Evolutionary conservation across 345 rosid species (phyloP).

Genomic region (Eucalyptus melliodora): DNA sequence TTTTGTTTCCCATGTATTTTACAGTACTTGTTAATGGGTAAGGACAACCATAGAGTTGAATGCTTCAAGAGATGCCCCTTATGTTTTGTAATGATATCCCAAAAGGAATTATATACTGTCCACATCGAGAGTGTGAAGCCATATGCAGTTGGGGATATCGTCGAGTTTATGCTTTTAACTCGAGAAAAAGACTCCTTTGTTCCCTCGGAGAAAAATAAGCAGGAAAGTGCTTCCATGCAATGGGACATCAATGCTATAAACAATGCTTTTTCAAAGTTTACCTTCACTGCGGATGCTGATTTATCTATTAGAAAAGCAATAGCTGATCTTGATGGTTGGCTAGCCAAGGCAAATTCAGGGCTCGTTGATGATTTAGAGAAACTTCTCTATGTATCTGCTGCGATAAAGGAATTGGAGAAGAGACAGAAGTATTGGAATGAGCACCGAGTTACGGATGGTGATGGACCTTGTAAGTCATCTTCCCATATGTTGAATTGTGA

Average conservation of each 20-base stretch:
- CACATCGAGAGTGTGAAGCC: constrained; percentile 64
- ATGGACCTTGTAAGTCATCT: constrained; percentile 3
- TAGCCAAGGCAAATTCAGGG: constrained; percentile 78
- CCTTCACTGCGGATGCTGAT: constrained; percentile 73
- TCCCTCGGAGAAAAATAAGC: constrained; percentile 30
- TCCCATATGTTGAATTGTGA: not conserved
- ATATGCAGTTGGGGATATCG: constrained; percentile 44
- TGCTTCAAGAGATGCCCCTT: constrained; percentile 77
- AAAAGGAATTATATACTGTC: constrained; percentile 66
- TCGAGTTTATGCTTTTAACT: constrained; percentile 74
- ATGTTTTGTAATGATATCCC: constrained; percentile 86
- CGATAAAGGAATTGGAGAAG: constrained; percentile 67
- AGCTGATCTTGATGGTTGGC: constrained; percentile 82
- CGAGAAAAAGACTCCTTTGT: constrained; percentile 62
- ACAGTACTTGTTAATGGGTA: constrained; percentile 62
- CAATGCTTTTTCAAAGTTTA: constrained; percentile 64
- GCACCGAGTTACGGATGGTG: constrained; percentile 15
- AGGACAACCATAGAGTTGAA: constrained; percentile 53
- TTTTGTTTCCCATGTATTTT: constrained; percentile 94
- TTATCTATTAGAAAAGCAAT: constrained; percentile 78
- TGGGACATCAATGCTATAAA: constrained; percentile 4
- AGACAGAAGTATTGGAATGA: constrained; percentile 75
- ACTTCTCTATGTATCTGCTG: constrained; percentile 89
- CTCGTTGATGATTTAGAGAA: constrained; percentile 82
- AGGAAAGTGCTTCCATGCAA: not conserved